These are phyloP conservation scores for Russula compacta DNA, from an alignment of 768 basidiomycete species.

Conservation along the genomic window DNA sequence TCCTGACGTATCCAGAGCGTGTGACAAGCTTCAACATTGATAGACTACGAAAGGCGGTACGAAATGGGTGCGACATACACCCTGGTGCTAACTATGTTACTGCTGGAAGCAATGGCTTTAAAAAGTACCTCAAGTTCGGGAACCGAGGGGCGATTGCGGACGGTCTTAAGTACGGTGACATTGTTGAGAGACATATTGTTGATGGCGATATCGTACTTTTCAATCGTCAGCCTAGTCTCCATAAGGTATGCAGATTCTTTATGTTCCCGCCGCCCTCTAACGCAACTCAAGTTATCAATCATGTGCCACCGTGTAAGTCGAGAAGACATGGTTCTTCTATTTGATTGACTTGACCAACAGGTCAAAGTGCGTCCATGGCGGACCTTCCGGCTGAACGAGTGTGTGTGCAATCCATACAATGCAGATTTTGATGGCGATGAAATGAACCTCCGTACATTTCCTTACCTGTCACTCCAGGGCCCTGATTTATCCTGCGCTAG, in stretches of 20 bases:
- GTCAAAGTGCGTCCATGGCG: constrained; percentile 95
- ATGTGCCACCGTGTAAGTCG: constrained; percentile 87
- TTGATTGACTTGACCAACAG: constrained; percentile 27
- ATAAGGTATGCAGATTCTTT: constrained; percentile 51
- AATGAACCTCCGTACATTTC: constrained; percentile 89
- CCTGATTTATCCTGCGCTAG: constrained; percentile 33
- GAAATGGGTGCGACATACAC: constrained; percentile 84
- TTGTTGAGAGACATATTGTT: constrained; percentile 88
- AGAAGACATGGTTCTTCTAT: background rate
- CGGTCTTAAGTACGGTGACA: constrained; percentile 74
- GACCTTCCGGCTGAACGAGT: constrained; percentile 95
- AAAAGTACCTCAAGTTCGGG: constrained; percentile 86
- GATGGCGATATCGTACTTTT: constrained; percentile 97
- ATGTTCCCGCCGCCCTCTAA: background rate
- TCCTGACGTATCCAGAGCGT: constrained; percentile 92
- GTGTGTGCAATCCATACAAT: constrained; percentile 98
- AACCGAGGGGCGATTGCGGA: constrained; percentile 76
- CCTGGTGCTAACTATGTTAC: constrained; percentile 96
- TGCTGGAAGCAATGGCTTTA: constrained; percentile 64
- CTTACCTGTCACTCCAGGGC: constrained; percentile 1
- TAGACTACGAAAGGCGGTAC: constrained; percentile 59
- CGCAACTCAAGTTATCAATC: constrained; percentile 71
- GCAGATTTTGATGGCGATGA: constrained; percentile 99
- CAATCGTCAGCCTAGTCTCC: constrained; percentile 97
- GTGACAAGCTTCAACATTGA: constrained; percentile 90